These are phyloP conservation scores for Phyllosticta citribraziliensis DNA, from an alignment of 2,329 filamentous ascomycete genomes.

Conservation along the genomic window DNA sequence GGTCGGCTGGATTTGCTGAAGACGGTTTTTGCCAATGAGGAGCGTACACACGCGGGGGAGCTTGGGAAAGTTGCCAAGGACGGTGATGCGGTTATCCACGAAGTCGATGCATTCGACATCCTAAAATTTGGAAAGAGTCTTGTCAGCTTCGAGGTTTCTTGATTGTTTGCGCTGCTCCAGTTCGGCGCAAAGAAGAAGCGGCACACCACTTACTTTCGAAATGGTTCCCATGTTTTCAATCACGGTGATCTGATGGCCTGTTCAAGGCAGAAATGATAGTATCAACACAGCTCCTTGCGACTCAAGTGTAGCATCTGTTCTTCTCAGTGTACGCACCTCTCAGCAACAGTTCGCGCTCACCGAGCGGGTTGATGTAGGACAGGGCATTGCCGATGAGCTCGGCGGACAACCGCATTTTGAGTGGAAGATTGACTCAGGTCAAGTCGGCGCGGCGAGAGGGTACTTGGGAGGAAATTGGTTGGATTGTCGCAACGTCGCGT, in stretches of 20 bases:
- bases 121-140: conserved; percentile 33
- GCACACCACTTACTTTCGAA: conserved; percentile 51
- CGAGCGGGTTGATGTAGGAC: conserved; percentile 96
- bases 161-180: background rate
- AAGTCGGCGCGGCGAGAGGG: background rate
- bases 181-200: background rate
- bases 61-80: conserved; percentile 84
- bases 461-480: background rate
- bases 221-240: conserved; percentile 95
- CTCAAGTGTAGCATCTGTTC: conserved; percentile 89
- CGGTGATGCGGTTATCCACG: conserved; percentile 92
- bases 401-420: conserved; percentile 53
- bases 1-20: conserved; percentile 68
- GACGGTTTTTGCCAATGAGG: conserved; percentile 80
- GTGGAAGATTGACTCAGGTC: background rate
- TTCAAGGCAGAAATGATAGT: conserved; percentile 46
- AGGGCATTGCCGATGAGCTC: conserved; percentile 91
- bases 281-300: conserved; percentile 66
- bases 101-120: conserved; percentile 96
- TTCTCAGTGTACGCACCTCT: conserved; percentile 89
- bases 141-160: background rate
- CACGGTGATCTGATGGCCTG: conserved; percentile 94
- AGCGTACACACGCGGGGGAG: conserved; percentile 81
- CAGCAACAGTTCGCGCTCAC: conserved; percentile 97
- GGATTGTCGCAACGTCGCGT: background rate